phyloP scores from a whole-genome alignment of 805 yeast genomes.

The Nakazawaea wickerhamii region DNA sequence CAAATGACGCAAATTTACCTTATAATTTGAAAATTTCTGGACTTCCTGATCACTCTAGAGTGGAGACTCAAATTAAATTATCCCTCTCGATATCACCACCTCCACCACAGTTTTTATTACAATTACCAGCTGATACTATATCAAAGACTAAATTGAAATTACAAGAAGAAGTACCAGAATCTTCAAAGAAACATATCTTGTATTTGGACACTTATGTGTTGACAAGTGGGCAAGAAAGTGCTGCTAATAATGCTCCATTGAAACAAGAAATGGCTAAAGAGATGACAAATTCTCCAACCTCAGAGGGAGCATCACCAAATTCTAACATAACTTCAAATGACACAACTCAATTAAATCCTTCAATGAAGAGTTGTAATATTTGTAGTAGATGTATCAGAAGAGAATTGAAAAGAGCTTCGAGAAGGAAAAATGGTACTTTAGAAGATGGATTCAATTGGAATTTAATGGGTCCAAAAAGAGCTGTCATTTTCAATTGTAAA shows the following conservation, averaged over 20 bases:
- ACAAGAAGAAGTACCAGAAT: slow-evolving; percentile 39
- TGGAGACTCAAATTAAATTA: slow-evolving; percentile 91
- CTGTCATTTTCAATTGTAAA: slow-evolving; percentile 86
- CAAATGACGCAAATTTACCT: slow-evolving; percentile 29
- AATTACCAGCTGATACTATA: slow-evolving; percentile 81
- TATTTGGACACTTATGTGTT: slow-evolving; percentile 79
- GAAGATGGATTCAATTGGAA: slow-evolving; percentile 78
- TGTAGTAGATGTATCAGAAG: slow-evolving; percentile 88
- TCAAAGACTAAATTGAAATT: slow-evolving; percentile 82
- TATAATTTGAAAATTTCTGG: slow-evolving; percentile 50
- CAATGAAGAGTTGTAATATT: slow-evolving; percentile 53
- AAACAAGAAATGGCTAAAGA: background rate
- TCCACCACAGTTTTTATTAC: slow-evolving; percentile 67
- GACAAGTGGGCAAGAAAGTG: slow-evolving; percentile 34
- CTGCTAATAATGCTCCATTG: background rate
- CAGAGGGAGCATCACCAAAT: slow-evolving; percentile 2
- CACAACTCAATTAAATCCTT: slow-evolving; percentile 7
- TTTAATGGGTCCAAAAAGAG: slow-evolving; percentile 67
- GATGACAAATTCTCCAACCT: slow-evolving; percentile 2
- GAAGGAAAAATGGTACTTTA: slow-evolving; percentile 76
- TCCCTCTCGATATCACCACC: slow-evolving; percentile 65
- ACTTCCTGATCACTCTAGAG: slow-evolving; percentile 80
- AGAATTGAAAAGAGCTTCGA: slow-evolving; percentile 88
- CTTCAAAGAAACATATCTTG: slow-evolving; percentile 48
- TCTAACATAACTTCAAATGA: background rate